These are phyloP conservation scores for Cyberlindnera maclurae DNA, from an alignment of 805 yeast genomes.

Conservation along the genomic window DNA sequence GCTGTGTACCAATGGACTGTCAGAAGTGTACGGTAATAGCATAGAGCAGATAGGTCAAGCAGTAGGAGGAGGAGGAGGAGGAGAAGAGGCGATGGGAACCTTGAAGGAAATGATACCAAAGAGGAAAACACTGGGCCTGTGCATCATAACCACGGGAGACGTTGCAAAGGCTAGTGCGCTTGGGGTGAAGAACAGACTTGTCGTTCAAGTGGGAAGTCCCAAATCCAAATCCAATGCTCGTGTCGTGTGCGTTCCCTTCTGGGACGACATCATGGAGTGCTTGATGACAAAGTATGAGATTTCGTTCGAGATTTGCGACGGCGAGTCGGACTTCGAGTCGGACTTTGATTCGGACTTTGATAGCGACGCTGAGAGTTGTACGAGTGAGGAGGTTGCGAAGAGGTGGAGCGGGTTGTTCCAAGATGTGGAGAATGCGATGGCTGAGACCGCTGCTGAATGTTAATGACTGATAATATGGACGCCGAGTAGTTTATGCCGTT, in stretches of 20 bases:
- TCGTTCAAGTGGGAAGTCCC: conserved; percentile 8
- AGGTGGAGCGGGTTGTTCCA: conserved; percentile 19
- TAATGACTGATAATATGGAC: too few relatives aligned
- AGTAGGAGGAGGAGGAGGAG: too few relatives aligned
- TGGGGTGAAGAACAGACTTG: conserved; percentile 12
- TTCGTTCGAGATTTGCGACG: conserved; percentile 14
- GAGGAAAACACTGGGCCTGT: conserved; percentile 2
- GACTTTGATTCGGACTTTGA: conserved; percentile 14
- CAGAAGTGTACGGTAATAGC: conserved; percentile 2
- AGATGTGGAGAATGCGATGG: conserved; percentile 20
- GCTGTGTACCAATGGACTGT: conserved; percentile 9
- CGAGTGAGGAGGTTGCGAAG: not conserved
- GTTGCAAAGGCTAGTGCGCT: conserved; percentile 3
- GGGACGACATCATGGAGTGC: conserved; percentile 24
- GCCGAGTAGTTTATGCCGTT: too few relatives aligned
- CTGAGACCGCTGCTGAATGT: conserved; percentile 5
- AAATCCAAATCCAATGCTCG: not conserved
- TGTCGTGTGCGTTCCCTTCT: conserved; percentile 7
- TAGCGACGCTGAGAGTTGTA: conserved; percentile 10
- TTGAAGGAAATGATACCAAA: not conserved
- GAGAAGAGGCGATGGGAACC: conserved; percentile 2
- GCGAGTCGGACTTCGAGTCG: conserved; percentile 11
- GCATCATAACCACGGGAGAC: conserved; percentile 13
- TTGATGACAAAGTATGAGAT: conserved; percentile 11
- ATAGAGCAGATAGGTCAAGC: conserved; percentile 1